These are phyloP conservation scores for Chiua virens DNA, from an alignment of 768 basidiomycete species.

Conservation along the genomic window DNA sequence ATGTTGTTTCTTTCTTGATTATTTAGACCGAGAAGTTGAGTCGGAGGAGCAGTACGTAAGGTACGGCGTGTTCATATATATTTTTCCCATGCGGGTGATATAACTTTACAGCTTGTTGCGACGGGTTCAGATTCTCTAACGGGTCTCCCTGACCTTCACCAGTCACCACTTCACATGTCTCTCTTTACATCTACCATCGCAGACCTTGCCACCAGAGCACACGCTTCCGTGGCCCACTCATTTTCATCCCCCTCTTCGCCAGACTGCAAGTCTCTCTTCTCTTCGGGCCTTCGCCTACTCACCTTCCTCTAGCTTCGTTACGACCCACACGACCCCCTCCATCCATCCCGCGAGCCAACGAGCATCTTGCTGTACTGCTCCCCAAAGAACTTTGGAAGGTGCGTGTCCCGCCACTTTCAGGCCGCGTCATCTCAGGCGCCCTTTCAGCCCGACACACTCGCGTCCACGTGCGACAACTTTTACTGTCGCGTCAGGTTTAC, in stretches of 20 bases:
- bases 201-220: slow-evolving; percentile 30
- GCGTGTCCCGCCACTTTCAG: slow-evolving; percentile 7
- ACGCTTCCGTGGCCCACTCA: slow-evolving; percentile 13
- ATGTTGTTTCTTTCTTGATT: background rate
- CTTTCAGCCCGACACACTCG: slow-evolving; percentile 57
- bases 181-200: slow-evolving; percentile 23
- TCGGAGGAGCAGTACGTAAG: slow-evolving; percentile 16
- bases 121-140: slow-evolving; percentile 13
- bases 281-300: background rate
- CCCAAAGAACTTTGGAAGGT: slow-evolving; percentile 77
- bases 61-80: slow-evolving; percentile 4
- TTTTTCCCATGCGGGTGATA: slow-evolving; percentile 33
- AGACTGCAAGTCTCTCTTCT: slow-evolving; percentile 12
- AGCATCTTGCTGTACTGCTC: slow-evolving; percentile 78
- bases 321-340: slow-evolving; percentile 19
- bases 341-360: slow-evolving; percentile 43
- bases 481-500: slow-evolving; percentile 65
- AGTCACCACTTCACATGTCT: slow-evolving; percentile 28
- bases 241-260: slow-evolving; percentile 14
- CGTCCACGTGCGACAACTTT: slow-evolving; percentile 70
- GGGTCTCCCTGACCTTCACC: background rate
- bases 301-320: slow-evolving; percentile 18
- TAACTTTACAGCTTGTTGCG: slow-evolving; percentile 27
- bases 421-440: slow-evolving; percentile 15
- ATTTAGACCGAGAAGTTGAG: slow-evolving; percentile 13